These are phyloP conservation scores for Arabidopsis thaliana DNA, from an alignment of 345 rosid species.

Conservation along the genomic window DNA sequence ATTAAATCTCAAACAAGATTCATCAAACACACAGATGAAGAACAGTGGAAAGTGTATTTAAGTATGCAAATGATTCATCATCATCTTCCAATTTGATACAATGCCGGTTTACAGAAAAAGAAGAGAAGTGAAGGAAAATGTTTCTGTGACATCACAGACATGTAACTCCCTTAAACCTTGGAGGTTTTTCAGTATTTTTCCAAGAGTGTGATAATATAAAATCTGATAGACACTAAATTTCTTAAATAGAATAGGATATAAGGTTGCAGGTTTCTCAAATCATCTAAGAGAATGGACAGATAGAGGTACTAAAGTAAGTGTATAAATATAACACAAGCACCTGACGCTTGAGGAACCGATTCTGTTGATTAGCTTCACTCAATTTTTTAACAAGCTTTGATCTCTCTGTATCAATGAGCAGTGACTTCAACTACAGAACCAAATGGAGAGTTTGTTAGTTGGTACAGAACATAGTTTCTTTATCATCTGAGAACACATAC, in stretches of 20 bases:
- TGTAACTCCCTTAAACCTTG: background rate
- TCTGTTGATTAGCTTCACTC: constrained; percentile 97
- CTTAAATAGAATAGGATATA: background rate
- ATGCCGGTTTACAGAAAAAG: background rate
- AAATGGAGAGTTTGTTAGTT: background rate
- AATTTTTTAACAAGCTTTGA: constrained; percentile 65
- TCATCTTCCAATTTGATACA: background rate
- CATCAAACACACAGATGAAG: background rate
- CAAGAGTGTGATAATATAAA: background rate
- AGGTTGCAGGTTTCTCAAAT: background rate
- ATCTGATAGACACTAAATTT: background rate
- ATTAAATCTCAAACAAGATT: background rate
- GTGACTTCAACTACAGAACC: constrained; percentile 60
- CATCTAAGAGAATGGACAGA: background rate
- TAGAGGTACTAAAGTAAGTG: background rate
- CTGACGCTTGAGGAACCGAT: constrained; percentile 83
- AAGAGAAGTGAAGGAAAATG: background rate
- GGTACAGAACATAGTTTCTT: background rate
- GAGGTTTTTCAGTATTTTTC: background rate
- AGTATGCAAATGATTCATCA: background rate
- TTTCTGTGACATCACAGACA: constrained; percentile 20
- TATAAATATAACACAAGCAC: constrained; percentile 44
- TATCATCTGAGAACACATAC: background rate
- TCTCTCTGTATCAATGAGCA: constrained; percentile 78
- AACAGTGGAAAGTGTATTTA: background rate